A percentile compares a stretch with the other conserved stretches of the same genome.
Evolutionary conservation across 192 early-diverging fungal species (phyloP).

Genomic region (Coemansia sp.): DNA sequence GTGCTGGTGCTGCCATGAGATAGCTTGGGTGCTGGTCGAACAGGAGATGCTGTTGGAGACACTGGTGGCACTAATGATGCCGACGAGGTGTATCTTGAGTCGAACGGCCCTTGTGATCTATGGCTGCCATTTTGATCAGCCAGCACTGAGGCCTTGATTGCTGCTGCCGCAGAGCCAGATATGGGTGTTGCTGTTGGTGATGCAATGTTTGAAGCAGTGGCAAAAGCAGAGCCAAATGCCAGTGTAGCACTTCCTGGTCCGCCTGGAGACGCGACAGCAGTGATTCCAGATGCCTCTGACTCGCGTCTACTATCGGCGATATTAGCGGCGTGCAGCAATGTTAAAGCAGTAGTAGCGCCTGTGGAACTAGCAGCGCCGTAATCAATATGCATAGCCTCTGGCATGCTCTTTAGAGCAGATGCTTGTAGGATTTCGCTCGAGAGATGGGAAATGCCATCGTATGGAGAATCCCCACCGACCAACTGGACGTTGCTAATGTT

Average conservation of each 20-base stretch:
- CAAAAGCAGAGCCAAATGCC: slow-evolving; percentile 13
- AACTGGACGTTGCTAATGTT: not conserved
- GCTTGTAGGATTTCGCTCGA: slow-evolving; percentile 7
- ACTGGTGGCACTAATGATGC: not conserved
- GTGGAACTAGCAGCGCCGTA: not conserved
- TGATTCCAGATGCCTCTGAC: slow-evolving; percentile 51
- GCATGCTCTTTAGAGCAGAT: not conserved
- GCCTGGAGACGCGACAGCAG: slow-evolving; percentile 47
- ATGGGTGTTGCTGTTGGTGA: slow-evolving; percentile 35
- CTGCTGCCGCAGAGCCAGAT: slow-evolving; percentile 11
- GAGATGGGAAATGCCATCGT: slow-evolving; percentile 3
- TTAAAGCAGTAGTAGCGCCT: slow-evolving; percentile 1
- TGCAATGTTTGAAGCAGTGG: slow-evolving; percentile 22
- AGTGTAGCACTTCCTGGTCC: slow-evolving; percentile 18
- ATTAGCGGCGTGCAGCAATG: slow-evolving; percentile 41
- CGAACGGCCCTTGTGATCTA: not conserved
- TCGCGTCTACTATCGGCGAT: slow-evolving; percentile 53
- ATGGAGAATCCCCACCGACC: not conserved
- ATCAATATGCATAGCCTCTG: slow-evolving; percentile 6
- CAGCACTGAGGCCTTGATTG: slow-evolving; percentile 7
- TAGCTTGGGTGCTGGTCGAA: not conserved
- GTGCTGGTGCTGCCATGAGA: not conserved
- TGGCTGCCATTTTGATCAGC: not conserved
- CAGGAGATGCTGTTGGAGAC: not conserved
- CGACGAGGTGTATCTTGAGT: not conserved